Evolutionary conservation across 352 stramenopile species (phyloP).

Genomic region (Globisporangium recalcitrans): DNA sequence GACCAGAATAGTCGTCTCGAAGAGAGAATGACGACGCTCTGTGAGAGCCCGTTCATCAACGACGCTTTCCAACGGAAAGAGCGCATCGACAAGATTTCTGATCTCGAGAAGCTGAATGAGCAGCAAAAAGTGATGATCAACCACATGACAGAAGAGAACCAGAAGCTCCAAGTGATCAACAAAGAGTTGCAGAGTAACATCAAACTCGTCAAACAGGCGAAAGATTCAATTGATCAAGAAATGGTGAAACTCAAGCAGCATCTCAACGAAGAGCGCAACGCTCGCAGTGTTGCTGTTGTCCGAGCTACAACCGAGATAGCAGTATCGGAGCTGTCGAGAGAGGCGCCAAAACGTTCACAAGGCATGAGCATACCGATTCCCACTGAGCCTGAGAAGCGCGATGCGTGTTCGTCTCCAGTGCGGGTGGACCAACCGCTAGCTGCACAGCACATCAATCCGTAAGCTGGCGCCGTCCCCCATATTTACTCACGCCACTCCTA

Average conservation of each 20-base stretch:
- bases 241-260: slow-evolving; percentile 51
- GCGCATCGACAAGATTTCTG: slow-evolving; percentile 78
- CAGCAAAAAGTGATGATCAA: slow-evolving; percentile 71
- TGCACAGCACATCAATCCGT: neutral
- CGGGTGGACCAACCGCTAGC: slow-evolving; percentile 22
- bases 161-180: slow-evolving; percentile 78
- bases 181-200: slow-evolving; percentile 78
- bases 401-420: slow-evolving; percentile 61
- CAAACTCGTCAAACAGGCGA: slow-evolving; percentile 76
- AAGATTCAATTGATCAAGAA: slow-evolving; percentile 65
- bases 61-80: slow-evolving; percentile 87
- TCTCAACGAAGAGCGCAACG: slow-evolving; percentile 66
- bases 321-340: slow-evolving; percentile 7
- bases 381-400: slow-evolving; percentile 36
- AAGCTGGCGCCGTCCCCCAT: too few species aligned
- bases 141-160: slow-evolving; percentile 65
- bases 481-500: neutral
- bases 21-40: slow-evolving; percentile 87
- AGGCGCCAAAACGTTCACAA: slow-evolving; percentile 10
- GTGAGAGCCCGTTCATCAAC: slow-evolving; percentile 92
- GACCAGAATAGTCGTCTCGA: slow-evolving; percentile 87
- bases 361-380: slow-evolving; percentile 4
- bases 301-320: slow-evolving; percentile 18
- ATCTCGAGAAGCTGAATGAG: slow-evolving; percentile 79
- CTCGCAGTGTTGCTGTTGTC: slow-evolving; percentile 26